These are phyloP conservation scores for Plectosphaerella sp. DNA, from an alignment of 2,329 filamentous ascomycete genomes.

Conservation along the genomic window DNA sequence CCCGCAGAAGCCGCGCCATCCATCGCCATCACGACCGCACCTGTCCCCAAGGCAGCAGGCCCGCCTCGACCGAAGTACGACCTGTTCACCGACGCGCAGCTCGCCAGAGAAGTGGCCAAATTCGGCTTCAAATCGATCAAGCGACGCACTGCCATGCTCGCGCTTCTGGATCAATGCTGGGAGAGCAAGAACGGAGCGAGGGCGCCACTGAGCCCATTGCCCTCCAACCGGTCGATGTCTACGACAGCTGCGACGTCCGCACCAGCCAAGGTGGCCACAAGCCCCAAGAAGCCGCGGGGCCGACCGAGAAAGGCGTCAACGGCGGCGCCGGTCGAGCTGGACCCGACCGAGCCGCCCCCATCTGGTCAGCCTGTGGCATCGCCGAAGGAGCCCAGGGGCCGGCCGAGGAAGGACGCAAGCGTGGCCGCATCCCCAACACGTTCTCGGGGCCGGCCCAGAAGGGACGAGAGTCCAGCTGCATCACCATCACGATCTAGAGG, in stretches of 20 bases:
- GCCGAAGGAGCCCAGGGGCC: slow-evolving; percentile 5
- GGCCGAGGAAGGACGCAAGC: slow-evolving; percentile 3
- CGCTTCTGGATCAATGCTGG: slow-evolving; percentile 68
- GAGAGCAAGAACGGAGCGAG: slow-evolving; percentile 40
- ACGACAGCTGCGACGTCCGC: slow-evolving; percentile 1
- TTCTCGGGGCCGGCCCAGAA: neutral
- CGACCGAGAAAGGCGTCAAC: slow-evolving; percentile 24
- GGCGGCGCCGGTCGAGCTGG: slow-evolving; percentile 3
- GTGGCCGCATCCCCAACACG: slow-evolving; percentile 14
- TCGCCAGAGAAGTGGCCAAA: slow-evolving; percentile 55
- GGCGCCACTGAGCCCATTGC: slow-evolving; percentile 16
- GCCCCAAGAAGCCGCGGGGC: slow-evolving; percentile 22
- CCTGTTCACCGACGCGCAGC: slow-evolving; percentile 56
- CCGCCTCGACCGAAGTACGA: slow-evolving; percentile 48
- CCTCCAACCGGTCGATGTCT: slow-evolving; percentile 6
- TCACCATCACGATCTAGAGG: slow-evolving; percentile 10
- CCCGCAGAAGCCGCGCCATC: no score
- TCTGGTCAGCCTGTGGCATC: slow-evolving; percentile 25
- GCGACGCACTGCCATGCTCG: slow-evolving; percentile 64
- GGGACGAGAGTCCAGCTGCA: slow-evolving; percentile 13
- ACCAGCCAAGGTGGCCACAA: slow-evolving; percentile 8
- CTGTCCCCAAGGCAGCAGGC: neutral
- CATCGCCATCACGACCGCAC: no score
- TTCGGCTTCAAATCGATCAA: slow-evolving; percentile 73
- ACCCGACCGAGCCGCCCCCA: slow-evolving; percentile 25